Evolutionary conservation across 768 basidiomycete genomes (phyloP), one percentile per base, ranked within the genome.

Genomic region (Psilocybe azurescens): DNA sequence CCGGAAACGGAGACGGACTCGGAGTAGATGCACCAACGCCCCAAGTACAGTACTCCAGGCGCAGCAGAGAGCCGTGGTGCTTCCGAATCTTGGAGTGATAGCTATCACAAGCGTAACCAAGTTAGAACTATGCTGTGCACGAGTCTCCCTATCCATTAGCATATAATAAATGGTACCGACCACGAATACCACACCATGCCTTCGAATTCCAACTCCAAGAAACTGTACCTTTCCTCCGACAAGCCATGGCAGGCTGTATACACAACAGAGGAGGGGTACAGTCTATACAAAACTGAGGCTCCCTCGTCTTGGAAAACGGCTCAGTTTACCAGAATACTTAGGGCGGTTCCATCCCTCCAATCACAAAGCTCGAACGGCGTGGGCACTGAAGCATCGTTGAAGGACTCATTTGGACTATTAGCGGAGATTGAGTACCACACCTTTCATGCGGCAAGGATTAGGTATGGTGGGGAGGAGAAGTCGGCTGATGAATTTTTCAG

Each of bases 191-290:
- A 24, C 24, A 24, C 24, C 24, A 24, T 24, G 24, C 24, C 11
- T 24, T 32, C 38, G 20, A 29, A 16, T 20, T 24, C 46, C 44
- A 48, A 36, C 28, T 46, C 29, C 28, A 46, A 36, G 16, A 70
- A 62, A n/a, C 70, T 73, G 36, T 59, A 63, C 53, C 65, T 73
- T n/a, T 69, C 67, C 13, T 64, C 56, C 20, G 49, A 57, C 33
- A 57, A 66, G 20, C 70, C 70, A 7, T 68, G 64, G 50, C 60
- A 70, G 47, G 57, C 66, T 14, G 60, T 64, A 24, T 73, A 68
- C 51, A 57, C 62, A 41, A 67, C 61, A 11, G 62, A 69, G 20
- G 52, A 66, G 1, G 70, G 69, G 7, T 60, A 69, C 30, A 58
- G 65, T 7, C 28, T 73, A 7, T 71, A 71, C 64, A 70, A 67